These are phyloP conservation scores for Sophora flavescens DNA, from an alignment of 306 rosid species.

Conservation along the genomic window DNA sequence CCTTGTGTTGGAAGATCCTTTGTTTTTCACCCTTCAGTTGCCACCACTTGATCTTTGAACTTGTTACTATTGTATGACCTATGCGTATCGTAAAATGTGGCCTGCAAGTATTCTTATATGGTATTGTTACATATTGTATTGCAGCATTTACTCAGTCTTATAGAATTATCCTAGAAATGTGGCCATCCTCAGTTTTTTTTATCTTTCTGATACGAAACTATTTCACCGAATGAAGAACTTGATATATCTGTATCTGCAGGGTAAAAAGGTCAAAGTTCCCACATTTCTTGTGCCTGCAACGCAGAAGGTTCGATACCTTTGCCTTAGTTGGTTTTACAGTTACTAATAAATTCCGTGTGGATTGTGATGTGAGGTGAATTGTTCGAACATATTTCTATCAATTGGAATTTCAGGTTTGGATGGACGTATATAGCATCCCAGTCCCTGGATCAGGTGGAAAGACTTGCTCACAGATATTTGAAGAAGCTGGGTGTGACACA, in stretches of 20 bases:
- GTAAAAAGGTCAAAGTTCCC: conserved; percentile 92
- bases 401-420: conserved; percentile 78
- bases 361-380: conserved; percentile 35
- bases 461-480: conserved; percentile 98
- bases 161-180: conserved; percentile 23
- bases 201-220: background rate
- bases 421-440: conserved; percentile 77
- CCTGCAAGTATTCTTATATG: conserved; percentile 10
- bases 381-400: conserved; percentile 7
- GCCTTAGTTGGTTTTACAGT: background rate
- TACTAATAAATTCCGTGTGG: background rate
- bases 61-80: conserved; percentile 31
- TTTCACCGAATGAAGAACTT: conserved; percentile 27
- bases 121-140: conserved; percentile 13
- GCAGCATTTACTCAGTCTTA: background rate
- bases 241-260: conserved; percentile 61
- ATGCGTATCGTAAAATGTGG: conserved; percentile 1
- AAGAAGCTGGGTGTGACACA: conserved; percentile 99
- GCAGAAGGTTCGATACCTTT: conserved; percentile 74
- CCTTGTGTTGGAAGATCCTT: too few species aligned
- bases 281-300: conserved; percentile 99
- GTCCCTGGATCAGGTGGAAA: conserved; percentile 97
- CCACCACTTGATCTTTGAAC: too few species aligned
- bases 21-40: too few species aligned
- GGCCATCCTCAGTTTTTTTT: background rate